These are phyloP conservation scores for Clitoria ternatea DNA, from an alignment of 306 rosid species.

Conservation along the genomic window DNA sequence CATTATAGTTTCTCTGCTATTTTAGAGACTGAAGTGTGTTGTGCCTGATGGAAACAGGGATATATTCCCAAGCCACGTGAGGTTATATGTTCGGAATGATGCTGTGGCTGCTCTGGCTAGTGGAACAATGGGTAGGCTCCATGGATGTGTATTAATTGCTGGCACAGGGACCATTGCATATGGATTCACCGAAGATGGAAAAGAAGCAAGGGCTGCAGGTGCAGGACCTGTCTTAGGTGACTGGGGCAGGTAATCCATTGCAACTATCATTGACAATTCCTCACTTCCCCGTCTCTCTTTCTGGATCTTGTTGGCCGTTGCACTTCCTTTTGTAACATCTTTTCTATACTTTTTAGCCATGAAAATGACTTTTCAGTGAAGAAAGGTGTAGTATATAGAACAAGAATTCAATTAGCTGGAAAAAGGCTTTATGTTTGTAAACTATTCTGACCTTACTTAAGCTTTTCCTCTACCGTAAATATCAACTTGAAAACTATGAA, in stretches of 20 bases:
- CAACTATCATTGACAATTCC: neutral
- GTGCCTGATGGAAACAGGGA: constrained; percentile 50
- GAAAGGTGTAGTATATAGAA: neutral
- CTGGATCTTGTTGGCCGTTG: neutral
- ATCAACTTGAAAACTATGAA: neutral
- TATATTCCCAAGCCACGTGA: constrained; percentile 70
- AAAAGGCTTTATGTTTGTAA: neutral
- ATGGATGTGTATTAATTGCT: constrained; percentile 91
- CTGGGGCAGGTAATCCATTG: constrained; percentile 76
- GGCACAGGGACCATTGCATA: constrained; percentile 95
- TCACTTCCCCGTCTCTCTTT: neutral
- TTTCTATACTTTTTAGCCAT: neutral
- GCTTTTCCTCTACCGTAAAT: neutral
- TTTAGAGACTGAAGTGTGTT: constrained; percentile 12
- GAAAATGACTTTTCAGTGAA: neutral
- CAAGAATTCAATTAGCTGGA: neutral
- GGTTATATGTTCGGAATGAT: constrained; percentile 82
- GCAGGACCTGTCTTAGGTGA: constrained; percentile 97
- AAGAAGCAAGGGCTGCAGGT: constrained; percentile 93
- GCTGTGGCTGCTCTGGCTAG: constrained; percentile 96
- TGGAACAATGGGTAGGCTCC: constrained; percentile 89
- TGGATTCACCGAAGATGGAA: constrained; percentile 85
- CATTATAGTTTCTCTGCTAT: neutral
- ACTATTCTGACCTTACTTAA: constrained; percentile 5
- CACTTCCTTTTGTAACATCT: no score